These are phyloP conservation scores for Botrytis hyacinthi DNA, from an alignment of 2,329 filamentous ascomycete species.

Conservation along the genomic window DNA sequence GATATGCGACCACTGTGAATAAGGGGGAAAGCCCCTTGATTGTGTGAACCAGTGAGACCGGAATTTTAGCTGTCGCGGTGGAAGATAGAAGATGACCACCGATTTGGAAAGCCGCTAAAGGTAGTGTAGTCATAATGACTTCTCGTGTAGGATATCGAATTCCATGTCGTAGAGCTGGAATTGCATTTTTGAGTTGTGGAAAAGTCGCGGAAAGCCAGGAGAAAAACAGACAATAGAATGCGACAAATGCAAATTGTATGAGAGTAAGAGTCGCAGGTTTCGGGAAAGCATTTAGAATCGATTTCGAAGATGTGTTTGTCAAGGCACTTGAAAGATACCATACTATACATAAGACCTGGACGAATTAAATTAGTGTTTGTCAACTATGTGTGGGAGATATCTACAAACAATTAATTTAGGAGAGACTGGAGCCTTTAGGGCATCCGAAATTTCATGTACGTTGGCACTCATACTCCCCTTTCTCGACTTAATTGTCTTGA, in stretches of 20 bases:
- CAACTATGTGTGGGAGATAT: constrained; percentile 18
- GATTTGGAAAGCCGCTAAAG: constrained; percentile 88
- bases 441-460: constrained; percentile 88
- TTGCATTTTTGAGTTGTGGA: constrained; percentile 64
- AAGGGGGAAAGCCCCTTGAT: constrained; percentile 96
- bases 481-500: constrained; percentile 75
- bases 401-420: constrained; percentile 76
- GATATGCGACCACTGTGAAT: constrained; percentile 92
- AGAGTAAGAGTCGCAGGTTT: constrained; percentile 90
- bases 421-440: constrained; percentile 85
- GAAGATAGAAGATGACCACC: constrained; percentile 91
- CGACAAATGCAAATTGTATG: constrained; percentile 91
- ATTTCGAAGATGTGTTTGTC: constrained; percentile 97
- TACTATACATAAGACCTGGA: constrained; percentile 75
- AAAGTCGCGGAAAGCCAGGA: constrained; percentile 73
- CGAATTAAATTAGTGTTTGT: constrained; percentile 30
- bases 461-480: constrained; percentile 88
- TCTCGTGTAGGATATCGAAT: constrained; percentile 79
- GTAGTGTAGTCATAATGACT: constrained; percentile 83
- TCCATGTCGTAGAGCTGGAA: constrained; percentile 80
- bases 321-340: constrained; percentile 97
- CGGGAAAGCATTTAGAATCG: constrained; percentile 86
- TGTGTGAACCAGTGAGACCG: constrained; percentile 94
- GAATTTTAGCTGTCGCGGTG: constrained; percentile 89
- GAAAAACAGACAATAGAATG: constrained; percentile 78